Conservation (phyloP, 805 yeast species). For the Ogataea paraovalis region DNA sequence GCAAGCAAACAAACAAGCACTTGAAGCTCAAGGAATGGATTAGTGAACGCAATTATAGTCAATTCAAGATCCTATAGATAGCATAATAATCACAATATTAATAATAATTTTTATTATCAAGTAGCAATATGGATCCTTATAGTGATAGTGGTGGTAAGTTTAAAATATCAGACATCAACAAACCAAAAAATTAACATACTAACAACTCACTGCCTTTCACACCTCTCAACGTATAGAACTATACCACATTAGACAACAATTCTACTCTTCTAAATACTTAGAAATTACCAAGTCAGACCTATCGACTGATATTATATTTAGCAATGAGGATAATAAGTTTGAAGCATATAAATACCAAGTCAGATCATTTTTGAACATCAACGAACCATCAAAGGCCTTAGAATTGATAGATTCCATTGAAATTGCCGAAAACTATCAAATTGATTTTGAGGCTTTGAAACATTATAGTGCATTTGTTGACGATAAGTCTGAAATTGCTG, state of each 20-base stretch:
- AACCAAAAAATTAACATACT: too few relatives aligned
- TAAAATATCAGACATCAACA: too few relatives aligned
- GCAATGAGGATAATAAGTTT: constrained; percentile 21
- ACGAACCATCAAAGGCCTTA: constrained; percentile 16
- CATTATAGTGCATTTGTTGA: constrained; percentile 10
- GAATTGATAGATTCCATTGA: constrained; percentile 6
- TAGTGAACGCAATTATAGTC: too few relatives aligned
- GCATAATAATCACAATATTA: neutral
- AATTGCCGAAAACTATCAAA: constrained; percentile 7
- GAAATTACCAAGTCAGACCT: constrained; percentile 17
- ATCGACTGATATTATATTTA: constrained; percentile 24
- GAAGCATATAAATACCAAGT: constrained; percentile 24
- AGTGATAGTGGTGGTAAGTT: constrained; percentile 24
- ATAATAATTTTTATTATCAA: too few relatives aligned
- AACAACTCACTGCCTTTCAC: constrained; percentile 2
- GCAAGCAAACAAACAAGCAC: neutral
- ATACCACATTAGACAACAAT: constrained; percentile 28
- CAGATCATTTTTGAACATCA: constrained; percentile 16
- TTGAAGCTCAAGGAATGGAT: too few relatives aligned
- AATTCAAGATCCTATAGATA: neutral
- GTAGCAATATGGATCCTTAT: constrained; percentile 22
- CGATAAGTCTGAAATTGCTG: constrained; percentile 4
- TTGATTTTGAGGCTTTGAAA: constrained; percentile 15
- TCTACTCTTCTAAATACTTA: constrained; percentile 24
- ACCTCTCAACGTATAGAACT: constrained; percentile 14